Percentiles rank a stretch among this genome's conserved stretches.
phyloP scores from a whole-genome alignment of 441 rosid genomes.

The Croton setiger region DNA sequence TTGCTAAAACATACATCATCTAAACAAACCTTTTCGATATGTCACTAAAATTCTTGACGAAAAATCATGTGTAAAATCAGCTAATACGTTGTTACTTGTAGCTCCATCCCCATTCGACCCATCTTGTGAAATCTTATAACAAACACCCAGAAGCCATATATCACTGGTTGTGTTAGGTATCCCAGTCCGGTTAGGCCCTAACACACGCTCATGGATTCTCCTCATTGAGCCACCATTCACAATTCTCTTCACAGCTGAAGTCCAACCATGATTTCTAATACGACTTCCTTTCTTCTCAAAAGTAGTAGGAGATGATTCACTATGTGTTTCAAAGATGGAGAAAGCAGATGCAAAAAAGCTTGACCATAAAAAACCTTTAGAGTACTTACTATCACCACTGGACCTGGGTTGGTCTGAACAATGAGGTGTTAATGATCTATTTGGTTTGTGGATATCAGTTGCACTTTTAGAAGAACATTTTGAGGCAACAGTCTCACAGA shows the following conservation, averaged over 20 bases:
- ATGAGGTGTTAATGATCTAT: conserved; percentile 40
- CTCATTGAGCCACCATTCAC: conserved; percentile 75
- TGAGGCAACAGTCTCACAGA: conserved; percentile 50
- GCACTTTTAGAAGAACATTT: conserved; percentile 45
- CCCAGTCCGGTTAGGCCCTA: conserved; percentile 69
- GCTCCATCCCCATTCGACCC: conserved; percentile 37
- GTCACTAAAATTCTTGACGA: conserved; percentile 75
- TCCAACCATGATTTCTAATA: conserved; percentile 60
- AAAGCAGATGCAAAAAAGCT: conserved; percentile 61
- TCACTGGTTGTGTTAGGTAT: conserved; percentile 59
- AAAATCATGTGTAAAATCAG: conserved; percentile 62
- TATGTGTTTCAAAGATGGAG: conserved; percentile 52
- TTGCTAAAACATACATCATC: neutral
- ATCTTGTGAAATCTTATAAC: conserved; percentile 60
- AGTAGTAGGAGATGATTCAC: conserved; percentile 37
- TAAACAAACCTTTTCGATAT: conserved; percentile 74
- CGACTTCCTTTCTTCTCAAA: conserved; percentile 39
- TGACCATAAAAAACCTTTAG: conserved; percentile 57
- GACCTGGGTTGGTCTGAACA: conserved; percentile 43
- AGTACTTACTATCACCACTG: conserved; percentile 32
- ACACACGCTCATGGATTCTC: conserved; percentile 79
- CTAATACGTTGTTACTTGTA: conserved; percentile 34
- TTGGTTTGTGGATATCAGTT: conserved; percentile 23
- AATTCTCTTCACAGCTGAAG: conserved; percentile 59
- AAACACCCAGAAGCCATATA: conserved; percentile 81